Base-by-base conservation (phyloP, 305 asterid genomes). In the Rubia occidens region DNA sequence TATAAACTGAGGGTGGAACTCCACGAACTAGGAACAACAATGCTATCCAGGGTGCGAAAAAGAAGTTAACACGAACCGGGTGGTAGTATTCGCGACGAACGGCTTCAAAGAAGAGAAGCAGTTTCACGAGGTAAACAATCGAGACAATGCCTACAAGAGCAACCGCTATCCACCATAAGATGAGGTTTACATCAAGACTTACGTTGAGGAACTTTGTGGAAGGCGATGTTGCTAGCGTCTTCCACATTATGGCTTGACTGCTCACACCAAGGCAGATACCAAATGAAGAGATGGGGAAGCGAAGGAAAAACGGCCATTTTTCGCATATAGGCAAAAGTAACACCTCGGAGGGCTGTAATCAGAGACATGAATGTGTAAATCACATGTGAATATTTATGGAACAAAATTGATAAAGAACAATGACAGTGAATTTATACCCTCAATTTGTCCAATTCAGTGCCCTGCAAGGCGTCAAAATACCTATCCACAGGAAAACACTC, bases 181-280 rank as follows among this genome's bases (percentile, higher is more conserved):
- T 72, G 17, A 88, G 82, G 72, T 89, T 87, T 56, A 86, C 54
- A 49, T 80, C 20, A 1, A 81, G 82, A 79, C 77, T 79, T 14
- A 86, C 60, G 49, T 85, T 68, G 61, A 89, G 87, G 87, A 75
- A 91, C 10, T 82, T 65, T 2, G 87, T 88, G 0, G 93, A 86
- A 8, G 74, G 29, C 10, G 95, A 79, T 40, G 85, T 61, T 1
- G 96, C 81, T 0, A 91, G 82, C 17, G 79, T 56, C 71, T 89
- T 91, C 95, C 95, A 91, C 94, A 91, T 80, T 13, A 89, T 85
- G 73, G 97, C 94, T 78, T 91, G 97, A 81, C 97, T 89, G 74
- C 97, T 71, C 5, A 87, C 85, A 11, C 97, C 97, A 7, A 91
- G 88, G 29, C 94, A 86, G 68, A 91, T 78, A 44, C 97, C 93